Base-by-base conservation (phyloP, 2,329 filamentous ascomycete genomes). In the Arthroderma sp. region DNA sequence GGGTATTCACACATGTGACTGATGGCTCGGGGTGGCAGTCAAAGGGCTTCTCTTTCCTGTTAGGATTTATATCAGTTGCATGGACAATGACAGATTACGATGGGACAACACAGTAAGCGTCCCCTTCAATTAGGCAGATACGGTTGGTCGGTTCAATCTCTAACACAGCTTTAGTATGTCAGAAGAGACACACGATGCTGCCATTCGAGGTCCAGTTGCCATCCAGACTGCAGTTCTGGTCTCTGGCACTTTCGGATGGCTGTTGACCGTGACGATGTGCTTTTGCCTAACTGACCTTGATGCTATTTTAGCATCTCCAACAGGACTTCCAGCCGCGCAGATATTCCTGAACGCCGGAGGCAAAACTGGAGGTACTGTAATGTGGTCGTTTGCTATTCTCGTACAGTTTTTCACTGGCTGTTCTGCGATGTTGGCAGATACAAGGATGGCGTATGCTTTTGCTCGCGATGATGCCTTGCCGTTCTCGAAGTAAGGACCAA, bases 81-180 rank as follows among this genome's bases (percentile, higher is more conserved):
- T 66, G 62, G 60, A 78, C 75, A n/a, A 80, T 82, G 77, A 82
- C 77, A 4, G 77, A 80, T 55, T 81, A 80, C 56, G 77, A 81
- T 52, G 77, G 73, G 38, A 82, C 78, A 7, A 80, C 77, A 4
- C 78, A 81, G 71, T 74, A 61, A 57, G 68, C 61, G 32, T n/a
- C 40, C 38, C 36, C 45, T 38, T 49, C 39, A 8, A 32, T 37
- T 28, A 46, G 22, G 44, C 47, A 52, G 47, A 50, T 53, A 22
- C 15, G 47, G 46, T 15, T 3, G 38, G 51, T 38, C 54, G 43
- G 48, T 51, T 51, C 50, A 48, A 55, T 38, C 36, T 28, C 42
- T 48, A 48, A 48, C 3, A 30, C 6, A 37, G 36, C 28, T 51
- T 50, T 53, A 73, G 70, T 54, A 80, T 82, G 72, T 78, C 76